Evolutionary conservation across 75 land plant genomes (phyloP).

Genomic region (Adiantum capillusveneris): DNA sequence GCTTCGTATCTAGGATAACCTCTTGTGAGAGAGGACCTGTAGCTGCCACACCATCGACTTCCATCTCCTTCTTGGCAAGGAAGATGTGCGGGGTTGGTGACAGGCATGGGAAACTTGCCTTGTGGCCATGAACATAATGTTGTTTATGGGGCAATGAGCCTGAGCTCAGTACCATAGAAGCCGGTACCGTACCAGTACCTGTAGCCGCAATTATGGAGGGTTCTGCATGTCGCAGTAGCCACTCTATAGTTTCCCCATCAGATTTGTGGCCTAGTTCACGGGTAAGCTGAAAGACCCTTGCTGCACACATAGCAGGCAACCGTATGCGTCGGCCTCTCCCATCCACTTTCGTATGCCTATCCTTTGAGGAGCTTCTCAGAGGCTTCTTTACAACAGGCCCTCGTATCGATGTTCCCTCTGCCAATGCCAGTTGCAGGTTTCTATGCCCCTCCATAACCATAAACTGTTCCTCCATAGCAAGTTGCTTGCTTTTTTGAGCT

Average conservation of each 20-base stretch:
- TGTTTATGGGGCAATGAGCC: too few relatives aligned
- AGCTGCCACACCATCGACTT: too few relatives aligned
- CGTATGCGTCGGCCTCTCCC: constrained; percentile 30
- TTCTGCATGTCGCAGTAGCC: constrained; percentile 32
- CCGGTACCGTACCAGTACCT: constrained; percentile 33
- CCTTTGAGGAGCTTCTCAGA: constrained; percentile 8
- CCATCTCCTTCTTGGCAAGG: not conserved
- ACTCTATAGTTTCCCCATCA: constrained; percentile 39
- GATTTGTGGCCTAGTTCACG: constrained; percentile 32
- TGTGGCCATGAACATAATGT: too few relatives aligned
- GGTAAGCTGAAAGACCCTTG: constrained; percentile 33
- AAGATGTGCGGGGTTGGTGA: not conserved
- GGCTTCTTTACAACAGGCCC: constrained; percentile 2
- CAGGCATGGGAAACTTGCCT: not conserved
- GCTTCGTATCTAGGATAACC: too few relatives aligned
- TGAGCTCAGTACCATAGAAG: not conserved
- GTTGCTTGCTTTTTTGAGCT: too few relatives aligned
- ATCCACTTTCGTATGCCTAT: constrained; percentile 31
- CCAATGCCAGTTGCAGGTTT: too few relatives aligned
- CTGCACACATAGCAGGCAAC: constrained; percentile 36
- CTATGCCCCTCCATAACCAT: too few relatives aligned
- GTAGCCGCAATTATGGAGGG: constrained; percentile 31
- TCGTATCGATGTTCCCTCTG: too few relatives aligned
- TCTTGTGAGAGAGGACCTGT: too few relatives aligned
- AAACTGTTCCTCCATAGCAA: too few relatives aligned